Evolutionary conservation across 305 asterid genomes (phyloP), one percentile per base, ranked within the genome.

Genomic region (Fraxinus albicans): DNA sequence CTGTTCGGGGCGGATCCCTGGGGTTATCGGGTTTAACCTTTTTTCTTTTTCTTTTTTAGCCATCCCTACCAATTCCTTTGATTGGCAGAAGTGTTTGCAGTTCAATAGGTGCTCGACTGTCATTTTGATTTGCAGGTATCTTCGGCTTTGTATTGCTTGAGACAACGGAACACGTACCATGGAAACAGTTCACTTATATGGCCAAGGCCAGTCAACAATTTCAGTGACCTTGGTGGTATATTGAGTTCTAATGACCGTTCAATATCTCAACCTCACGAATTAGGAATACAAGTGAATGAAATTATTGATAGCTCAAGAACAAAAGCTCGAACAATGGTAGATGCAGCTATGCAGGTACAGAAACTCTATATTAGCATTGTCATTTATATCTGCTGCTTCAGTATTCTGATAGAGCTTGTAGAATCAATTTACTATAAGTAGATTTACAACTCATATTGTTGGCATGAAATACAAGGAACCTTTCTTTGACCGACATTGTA

Each of bases 281-380:
- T 89, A 40, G 94, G 94, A 82, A 82, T 90, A 42, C 94, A 89
- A 79, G 92, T 90, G 82, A 92, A 88, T 55, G 99, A 96, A 90
- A 94, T 93, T 86, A 87, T 93, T 85, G 96, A 93, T 85, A 88
- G 94, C 88, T 95, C 99, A 34, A 90, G 89, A 83, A 85, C 89
- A 70, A 96, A 94, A 88, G 97, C 99, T 80, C 89, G 88, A 79
- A 88, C 90, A 29, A 92, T 96, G 97, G 99, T 96, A 74, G 93
- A 92, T 88, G 94, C 92, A 38, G 99, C 99, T 63, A 80, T 93
- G 91, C 97, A 88, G 97, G 99, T 96, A 90, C 7, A 82, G 21
- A 80, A 78, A 65, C 21, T 69, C 72, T 78, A 72, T 78, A 55
- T 21, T 67, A 74, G 36, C 0, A 44, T 72, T 2, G 76, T 8